Percentiles rank a stretch among this genome's conserved stretches.
Conservation (phyloP, 768 basidiomycete genomes). For the Suillus clintonianus region DNA sequence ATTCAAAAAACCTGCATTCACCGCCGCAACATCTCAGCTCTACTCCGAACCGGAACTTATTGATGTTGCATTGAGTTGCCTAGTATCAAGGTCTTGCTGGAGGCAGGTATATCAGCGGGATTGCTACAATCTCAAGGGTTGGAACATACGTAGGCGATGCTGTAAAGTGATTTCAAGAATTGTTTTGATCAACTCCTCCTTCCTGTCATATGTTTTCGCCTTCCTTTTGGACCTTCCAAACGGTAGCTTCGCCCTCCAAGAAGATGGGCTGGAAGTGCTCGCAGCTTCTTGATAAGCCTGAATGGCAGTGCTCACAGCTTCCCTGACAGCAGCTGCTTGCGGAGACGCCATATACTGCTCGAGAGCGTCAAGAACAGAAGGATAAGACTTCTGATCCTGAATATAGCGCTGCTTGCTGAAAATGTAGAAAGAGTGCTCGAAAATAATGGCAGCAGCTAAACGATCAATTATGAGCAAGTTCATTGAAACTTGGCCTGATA, state of each 20-base stretch:
- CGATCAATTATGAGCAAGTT: neutral
- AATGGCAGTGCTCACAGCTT: neutral
- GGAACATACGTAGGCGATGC: neutral
- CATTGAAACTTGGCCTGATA: neutral
- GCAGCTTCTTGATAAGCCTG: neutral
- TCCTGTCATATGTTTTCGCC: too few relatives aligned
- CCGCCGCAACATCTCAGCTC: too few relatives aligned
- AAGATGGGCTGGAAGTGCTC: too few relatives aligned
- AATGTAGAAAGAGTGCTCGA: neutral
- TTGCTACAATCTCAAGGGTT: neutral
- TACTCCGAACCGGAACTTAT: too few relatives aligned
- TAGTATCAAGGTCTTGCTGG: neutral
- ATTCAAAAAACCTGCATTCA: too few relatives aligned
- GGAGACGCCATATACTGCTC: neutral
- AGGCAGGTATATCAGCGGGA: neutral
- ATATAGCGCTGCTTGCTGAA: too few relatives aligned
- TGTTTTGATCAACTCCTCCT: neutral
- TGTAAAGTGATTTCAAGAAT: neutral
- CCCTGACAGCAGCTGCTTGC: neutral
- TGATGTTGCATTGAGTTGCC: too few relatives aligned
- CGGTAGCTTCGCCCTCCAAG: too few relatives aligned
- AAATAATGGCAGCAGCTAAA: neutral
- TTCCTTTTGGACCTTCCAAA: neutral
- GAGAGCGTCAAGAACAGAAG: neutral
- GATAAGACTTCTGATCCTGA: neutral